phyloP scores from a whole-genome alignment of 345 rosid genomes.

The Limnanthes douglasii region DNA sequence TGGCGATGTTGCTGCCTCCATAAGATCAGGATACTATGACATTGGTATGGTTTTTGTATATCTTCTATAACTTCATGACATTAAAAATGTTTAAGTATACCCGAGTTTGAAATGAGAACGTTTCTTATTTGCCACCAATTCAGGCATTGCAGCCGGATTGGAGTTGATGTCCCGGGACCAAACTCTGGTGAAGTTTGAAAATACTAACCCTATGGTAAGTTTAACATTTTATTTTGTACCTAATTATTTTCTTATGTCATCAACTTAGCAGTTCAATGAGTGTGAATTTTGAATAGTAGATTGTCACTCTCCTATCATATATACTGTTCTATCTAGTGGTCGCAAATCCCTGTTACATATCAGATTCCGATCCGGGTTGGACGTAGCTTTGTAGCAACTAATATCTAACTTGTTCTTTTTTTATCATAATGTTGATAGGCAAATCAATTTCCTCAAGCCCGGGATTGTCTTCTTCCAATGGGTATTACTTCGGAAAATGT shows the following conservation, averaged over 20 bases:
- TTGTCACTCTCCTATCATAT: too few relatives aligned
- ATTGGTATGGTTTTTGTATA: conserved; percentile 28
- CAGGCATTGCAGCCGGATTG: conserved; percentile 88
- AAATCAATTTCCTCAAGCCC: conserved; percentile 46
- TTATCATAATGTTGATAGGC: conserved; percentile 17
- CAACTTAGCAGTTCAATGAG: too few relatives aligned
- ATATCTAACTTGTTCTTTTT: conserved; percentile 2
- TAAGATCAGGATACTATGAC: conserved; percentile 81
- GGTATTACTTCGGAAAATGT: conserved; percentile 96
- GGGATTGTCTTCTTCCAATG: conserved; percentile 95
- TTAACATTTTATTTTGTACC: conserved; percentile 1
- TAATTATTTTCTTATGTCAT: too few relatives aligned
- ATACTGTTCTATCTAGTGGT: too few relatives aligned
- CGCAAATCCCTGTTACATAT: too few relatives aligned
- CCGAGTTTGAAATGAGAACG: conserved; percentile 2
- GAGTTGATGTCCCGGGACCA: conserved; percentile 65
- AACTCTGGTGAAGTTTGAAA: conserved; percentile 6
- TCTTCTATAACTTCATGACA: neutral
- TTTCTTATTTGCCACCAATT: conserved; percentile 9
- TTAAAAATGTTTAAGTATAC: neutral
- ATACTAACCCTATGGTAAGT: conserved; percentile 56
- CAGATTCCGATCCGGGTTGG: too few relatives aligned
- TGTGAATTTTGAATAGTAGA: too few relatives aligned
- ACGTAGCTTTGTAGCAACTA: too few relatives aligned
- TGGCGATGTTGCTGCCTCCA: conserved; percentile 82